phyloP scores from a whole-genome alignment of 208 protist genomes.

The Angomonas deanei region DNA sequence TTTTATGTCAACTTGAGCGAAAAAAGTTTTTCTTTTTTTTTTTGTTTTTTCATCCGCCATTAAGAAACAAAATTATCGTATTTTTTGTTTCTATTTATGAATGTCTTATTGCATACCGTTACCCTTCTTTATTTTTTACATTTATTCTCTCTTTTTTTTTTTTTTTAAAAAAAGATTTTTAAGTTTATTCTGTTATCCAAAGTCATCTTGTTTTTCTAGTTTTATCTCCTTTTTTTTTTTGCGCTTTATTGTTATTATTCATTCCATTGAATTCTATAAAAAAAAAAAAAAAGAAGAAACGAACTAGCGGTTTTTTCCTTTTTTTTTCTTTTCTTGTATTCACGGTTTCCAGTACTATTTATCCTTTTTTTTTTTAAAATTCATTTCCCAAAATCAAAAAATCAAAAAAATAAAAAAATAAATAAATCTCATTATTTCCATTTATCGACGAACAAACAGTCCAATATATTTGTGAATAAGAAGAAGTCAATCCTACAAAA shows the following conservation, averaged over 20 bases:
- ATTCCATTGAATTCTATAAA: not conserved
- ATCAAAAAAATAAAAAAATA: constrained; percentile 3
- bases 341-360: not conserved
- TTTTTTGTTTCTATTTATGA: not conserved
- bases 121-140: constrained; percentile 4
- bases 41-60: constrained; percentile 1
- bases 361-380: constrained; percentile 7
- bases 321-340: constrained; percentile 11
- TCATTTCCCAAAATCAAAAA: constrained; percentile 4
- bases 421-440: not conserved
- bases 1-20: constrained; percentile 6
- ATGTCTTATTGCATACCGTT: not conserved
- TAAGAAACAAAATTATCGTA: too few species aligned
- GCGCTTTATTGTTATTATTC: not conserved
- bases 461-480: not conserved
- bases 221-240: constrained; percentile 9
- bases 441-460: not conserved
- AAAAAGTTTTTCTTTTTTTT: constrained; percentile 5
- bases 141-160: constrained; percentile 1
- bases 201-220: not conserved
- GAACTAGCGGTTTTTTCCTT: not conserved
- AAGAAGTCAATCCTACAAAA: not conserved
- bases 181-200: not conserved
- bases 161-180: not conserved
- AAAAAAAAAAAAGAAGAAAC: constrained; percentile 1